A percentile compares a stretch with the other conserved stretches of the same genome.
Conservation (phyloP, 208 protist genomes). For the Wallacemonas collosoma region DNA sequence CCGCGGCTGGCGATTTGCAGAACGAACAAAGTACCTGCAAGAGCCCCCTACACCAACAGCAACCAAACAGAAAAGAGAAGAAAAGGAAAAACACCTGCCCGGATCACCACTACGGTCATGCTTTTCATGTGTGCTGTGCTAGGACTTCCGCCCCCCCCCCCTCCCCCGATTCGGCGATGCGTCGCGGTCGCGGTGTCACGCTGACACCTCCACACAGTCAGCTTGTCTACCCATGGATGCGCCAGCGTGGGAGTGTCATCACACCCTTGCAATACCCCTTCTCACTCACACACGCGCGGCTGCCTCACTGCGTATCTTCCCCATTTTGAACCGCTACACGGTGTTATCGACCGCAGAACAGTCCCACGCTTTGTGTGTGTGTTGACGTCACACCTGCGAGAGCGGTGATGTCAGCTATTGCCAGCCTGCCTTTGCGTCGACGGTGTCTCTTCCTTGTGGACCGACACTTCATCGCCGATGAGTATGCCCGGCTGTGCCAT, state of each 20-base stretch:
- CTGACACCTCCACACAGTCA: no score
- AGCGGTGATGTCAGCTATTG: neutral
- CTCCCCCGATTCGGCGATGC: no score
- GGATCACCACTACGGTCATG: no score
- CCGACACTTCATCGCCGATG: constrained; percentile 23
- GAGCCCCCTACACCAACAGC: no score
- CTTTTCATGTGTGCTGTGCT: no score
- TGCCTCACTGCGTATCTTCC: neutral
- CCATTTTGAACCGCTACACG: constrained; percentile 1
- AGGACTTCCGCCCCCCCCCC: no score
- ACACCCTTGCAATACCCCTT: neutral
- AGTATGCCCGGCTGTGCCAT: neutral
- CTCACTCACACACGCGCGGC: neutral
- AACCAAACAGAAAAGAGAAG: no score
- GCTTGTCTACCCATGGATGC: no score
- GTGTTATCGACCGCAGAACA: neutral
- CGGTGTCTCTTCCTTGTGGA: constrained; percentile 76
- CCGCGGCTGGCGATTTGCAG: no score
- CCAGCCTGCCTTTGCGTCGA: constrained; percentile 61
- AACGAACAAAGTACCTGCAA: no score
- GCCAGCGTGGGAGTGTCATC: neutral
- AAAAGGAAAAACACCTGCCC: no score
- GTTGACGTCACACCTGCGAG: neutral
- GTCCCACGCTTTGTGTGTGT: constrained; percentile 10
- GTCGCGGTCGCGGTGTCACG: no score